Evolutionary conservation across 345 rosid species (phyloP).

Genomic region (Salix purpurea): DNA sequence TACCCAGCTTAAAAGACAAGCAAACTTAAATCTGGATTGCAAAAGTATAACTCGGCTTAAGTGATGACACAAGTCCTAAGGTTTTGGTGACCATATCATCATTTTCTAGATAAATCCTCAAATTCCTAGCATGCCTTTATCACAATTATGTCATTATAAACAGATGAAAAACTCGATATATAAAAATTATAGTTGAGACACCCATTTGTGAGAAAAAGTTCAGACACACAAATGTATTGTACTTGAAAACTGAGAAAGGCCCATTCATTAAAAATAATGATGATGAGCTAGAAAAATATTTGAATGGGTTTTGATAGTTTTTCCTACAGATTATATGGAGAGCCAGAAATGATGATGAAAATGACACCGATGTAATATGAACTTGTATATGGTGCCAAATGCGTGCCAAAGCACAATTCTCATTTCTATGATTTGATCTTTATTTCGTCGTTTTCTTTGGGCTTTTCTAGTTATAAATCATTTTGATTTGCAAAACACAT

Average conservation of each 20-base stretch:
- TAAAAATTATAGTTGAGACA: neutral
- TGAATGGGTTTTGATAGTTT: neutral
- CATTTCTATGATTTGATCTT: neutral
- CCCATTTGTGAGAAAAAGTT: neutral
- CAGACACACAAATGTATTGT: neutral
- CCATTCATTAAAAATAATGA: neutral
- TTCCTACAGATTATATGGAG: neutral
- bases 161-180: neutral
- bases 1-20: neutral
- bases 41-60: neutral
- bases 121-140: neutral
- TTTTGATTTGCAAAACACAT: neutral
- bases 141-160: neutral
- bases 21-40: too few relatives aligned
- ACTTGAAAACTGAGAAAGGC: neutral
- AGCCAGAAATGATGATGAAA: neutral
- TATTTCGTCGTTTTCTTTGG: neutral
- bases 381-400: neutral
- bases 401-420: neutral
- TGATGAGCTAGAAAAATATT: neutral
- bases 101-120: neutral
- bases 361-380: neutral
- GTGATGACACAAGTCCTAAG: neutral
- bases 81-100: neutral
- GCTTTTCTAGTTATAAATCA: neutral